These are phyloP conservation scores for Trichosanthes cucumerina DNA, from an alignment of 306 rosid genomes.

Conservation along the genomic window DNA sequence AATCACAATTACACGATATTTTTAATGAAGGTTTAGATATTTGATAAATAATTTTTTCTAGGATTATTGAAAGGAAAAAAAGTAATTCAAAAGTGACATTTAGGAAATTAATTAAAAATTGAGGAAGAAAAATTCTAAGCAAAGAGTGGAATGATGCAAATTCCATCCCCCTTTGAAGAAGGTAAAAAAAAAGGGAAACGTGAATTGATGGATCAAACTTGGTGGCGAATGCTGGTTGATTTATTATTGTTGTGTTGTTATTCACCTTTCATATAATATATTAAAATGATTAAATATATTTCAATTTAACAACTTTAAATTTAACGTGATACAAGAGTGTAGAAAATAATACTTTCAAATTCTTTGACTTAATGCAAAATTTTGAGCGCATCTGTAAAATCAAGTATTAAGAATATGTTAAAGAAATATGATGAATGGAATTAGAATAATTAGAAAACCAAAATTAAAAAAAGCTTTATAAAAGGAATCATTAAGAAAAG, in stretches of 20 bases:
- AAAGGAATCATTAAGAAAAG: background rate
- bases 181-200: background rate
- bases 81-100: background rate
- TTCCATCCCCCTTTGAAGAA: background rate
- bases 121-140: background rate
- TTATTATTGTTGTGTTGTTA: too few relatives aligned
- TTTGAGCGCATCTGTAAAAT: background rate
- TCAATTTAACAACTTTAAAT: too few relatives aligned
- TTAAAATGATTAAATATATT: too few relatives aligned
- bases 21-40: too few relatives aligned
- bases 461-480: background rate
- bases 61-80: background rate
- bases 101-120: background rate
- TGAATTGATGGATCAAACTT: background rate
- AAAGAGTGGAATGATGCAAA: background rate
- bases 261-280: too few relatives aligned
- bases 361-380: background rate
- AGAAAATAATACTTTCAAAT: background rate
- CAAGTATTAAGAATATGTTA: background rate
- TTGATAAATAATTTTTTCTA: background rate
- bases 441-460: background rate
- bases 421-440: background rate
- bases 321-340: too few relatives aligned
- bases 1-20: too few relatives aligned
- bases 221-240: background rate